Evolutionary conservation across 2,329 filamentous ascomycete species (phyloP).

Genomic region (Raffaelea albimanens): DNA sequence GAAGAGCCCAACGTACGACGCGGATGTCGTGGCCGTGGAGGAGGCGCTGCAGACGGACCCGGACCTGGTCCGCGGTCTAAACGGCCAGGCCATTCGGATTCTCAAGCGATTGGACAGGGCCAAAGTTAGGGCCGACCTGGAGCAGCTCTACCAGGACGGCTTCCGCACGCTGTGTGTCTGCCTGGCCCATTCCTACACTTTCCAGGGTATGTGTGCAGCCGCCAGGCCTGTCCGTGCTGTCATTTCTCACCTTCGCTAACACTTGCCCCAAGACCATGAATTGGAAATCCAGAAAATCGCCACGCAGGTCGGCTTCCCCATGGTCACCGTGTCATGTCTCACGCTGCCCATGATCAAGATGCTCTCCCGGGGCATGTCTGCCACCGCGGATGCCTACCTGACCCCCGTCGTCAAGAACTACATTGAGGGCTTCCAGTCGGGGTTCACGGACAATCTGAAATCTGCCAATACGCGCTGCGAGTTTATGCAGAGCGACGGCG

Average conservation of each 20-base stretch:
- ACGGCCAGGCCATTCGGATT: conserved; percentile 60
- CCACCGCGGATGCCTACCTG: conserved; percentile 65
- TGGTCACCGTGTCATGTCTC: neutral
- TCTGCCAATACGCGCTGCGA: conserved; percentile 47
- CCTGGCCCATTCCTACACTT: conserved; percentile 12
- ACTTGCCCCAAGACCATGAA: neutral
- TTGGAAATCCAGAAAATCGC: neutral
- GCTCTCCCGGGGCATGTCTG: conserved; percentile 58
- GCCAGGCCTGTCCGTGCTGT: conserved; percentile 3
- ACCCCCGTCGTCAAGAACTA: conserved; percentile 64
- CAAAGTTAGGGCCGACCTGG: conserved; percentile 45
- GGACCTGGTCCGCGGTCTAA: conserved; percentile 52
- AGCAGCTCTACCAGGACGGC: conserved; percentile 51
- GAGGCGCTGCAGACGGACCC: conserved; percentile 16
- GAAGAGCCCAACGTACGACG: conserved; percentile 37
- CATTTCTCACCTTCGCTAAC: conserved; percentile 7
- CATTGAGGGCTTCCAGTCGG: conserved; percentile 55
- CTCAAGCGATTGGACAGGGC: conserved; percentile 40
- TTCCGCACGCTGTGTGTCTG: conserved; percentile 33
- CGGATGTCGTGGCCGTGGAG: conserved; percentile 33
- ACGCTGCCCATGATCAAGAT: conserved; percentile 54
- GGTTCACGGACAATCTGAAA: conserved; percentile 31
- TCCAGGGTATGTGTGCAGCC: conserved; percentile 11
- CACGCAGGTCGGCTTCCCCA: neutral
- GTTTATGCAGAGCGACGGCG: conserved; percentile 57